Conservation (phyloP, 805 yeast species). For the Starmerella bombi region DNA sequence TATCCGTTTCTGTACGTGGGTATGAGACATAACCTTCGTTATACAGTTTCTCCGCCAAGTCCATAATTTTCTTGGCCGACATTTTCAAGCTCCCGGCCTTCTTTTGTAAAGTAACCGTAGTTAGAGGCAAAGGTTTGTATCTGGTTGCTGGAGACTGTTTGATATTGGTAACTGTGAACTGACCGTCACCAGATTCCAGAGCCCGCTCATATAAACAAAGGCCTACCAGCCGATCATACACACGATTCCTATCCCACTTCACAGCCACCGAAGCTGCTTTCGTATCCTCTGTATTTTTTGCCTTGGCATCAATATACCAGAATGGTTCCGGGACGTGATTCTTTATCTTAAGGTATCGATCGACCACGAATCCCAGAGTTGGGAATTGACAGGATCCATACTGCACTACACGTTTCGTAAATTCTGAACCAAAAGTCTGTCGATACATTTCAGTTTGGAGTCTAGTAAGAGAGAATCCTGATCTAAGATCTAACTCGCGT, state of each 20-base stretch:
- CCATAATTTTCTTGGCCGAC: slow-evolving; percentile 68
- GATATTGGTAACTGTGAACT: slow-evolving; percentile 40
- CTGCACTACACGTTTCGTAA: slow-evolving; percentile 37
- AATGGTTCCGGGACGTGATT: slow-evolving; percentile 63
- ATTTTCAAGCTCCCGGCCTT: slow-evolving; percentile 63
- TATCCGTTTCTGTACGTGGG: slow-evolving; percentile 96
- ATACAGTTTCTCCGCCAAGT: slow-evolving; percentile 69
- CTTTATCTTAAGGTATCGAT: slow-evolving; percentile 64
- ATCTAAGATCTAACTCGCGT: slow-evolving; percentile 73
- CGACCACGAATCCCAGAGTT: slow-evolving; percentile 91
- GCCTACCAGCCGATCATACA: slow-evolving; percentile 62
- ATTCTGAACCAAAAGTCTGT: slow-evolving; percentile 24
- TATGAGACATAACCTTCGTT: slow-evolving; percentile 79
- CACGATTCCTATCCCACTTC: slow-evolving; percentile 57
- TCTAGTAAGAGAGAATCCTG: slow-evolving; percentile 83
- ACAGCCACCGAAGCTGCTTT: slow-evolving; percentile 28
- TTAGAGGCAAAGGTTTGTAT: slow-evolving; percentile 76
- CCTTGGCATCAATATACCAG: slow-evolving; percentile 55
- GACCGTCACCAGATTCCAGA: slow-evolving; percentile 32
- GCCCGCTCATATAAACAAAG: slow-evolving; percentile 57
- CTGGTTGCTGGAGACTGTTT: slow-evolving; percentile 54
- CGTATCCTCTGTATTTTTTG: slow-evolving; percentile 23
- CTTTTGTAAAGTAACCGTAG: slow-evolving; percentile 85
- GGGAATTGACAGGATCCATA: slow-evolving; percentile 97
- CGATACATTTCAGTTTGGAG: slow-evolving; percentile 42